phyloP scores from a whole-genome alignment of 441 rosid genomes.

The Erodium moschatum region DNA sequence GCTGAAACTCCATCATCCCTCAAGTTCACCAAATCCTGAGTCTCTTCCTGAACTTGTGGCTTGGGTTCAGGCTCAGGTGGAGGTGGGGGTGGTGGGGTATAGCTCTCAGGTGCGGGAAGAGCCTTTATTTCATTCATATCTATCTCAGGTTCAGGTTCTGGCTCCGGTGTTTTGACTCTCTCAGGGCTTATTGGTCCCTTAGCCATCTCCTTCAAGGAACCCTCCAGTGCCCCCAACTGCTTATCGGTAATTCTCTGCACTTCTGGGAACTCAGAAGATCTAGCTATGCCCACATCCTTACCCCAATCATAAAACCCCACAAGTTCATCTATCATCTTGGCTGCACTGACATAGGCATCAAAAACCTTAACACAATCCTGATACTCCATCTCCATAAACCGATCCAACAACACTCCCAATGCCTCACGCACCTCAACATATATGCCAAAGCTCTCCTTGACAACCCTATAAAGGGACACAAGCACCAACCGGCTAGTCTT shows the following conservation, averaged over 20 bases:
- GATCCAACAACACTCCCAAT: conserved; percentile 80
- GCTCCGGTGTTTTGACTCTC: conserved; percentile 45
- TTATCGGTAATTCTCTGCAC: conserved; percentile 86
- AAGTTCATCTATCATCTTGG: conserved; percentile 88
- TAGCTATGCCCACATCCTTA: conserved; percentile 74
- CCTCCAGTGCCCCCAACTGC: conserved; percentile 83
- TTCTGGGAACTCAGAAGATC: conserved; percentile 92
- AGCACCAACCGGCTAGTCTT: conserved; percentile 65
- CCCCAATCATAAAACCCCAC: conserved; percentile 73
- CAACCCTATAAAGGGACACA: conserved; percentile 63
- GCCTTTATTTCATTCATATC: conserved; percentile 84
- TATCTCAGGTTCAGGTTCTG: conserved; percentile 50
- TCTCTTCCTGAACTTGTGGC: conserved; percentile 42
- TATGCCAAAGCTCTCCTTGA: conserved; percentile 75
- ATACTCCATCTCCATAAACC: conserved; percentile 88
- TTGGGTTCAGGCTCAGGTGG: conserved; percentile 39
- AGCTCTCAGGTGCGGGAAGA: conserved; percentile 66
- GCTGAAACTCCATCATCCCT: conserved; percentile 62
- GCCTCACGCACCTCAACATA: conserved; percentile 84
- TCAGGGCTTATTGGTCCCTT: conserved; percentile 76
- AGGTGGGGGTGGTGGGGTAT: conserved; percentile 55
- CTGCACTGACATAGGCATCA: conserved; percentile 71
- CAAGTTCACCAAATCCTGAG: conserved; percentile 68
- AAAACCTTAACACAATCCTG: conserved; percentile 74
- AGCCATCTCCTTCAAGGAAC: conserved; percentile 83